A percentile compares a stretch with the other conserved stretches of the same genome.
Evolutionary conservation across 257 asterid species (phyloP).

Genomic region (Henckelia pumila): DNA sequence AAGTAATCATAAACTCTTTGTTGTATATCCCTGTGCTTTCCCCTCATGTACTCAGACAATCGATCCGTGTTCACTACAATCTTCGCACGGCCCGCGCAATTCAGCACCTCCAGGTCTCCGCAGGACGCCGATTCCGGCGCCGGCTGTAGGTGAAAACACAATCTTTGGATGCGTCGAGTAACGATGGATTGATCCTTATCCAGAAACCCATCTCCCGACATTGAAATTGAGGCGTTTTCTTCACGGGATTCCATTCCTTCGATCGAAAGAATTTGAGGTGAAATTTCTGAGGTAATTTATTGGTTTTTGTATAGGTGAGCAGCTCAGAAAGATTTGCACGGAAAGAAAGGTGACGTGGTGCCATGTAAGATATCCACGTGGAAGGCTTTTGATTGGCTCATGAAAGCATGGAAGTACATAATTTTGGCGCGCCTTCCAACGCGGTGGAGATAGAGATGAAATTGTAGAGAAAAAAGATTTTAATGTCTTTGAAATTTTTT

Average conservation of each 20-base stretch:
- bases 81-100: slow-evolving; percentile 56
- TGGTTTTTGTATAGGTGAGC: background rate
- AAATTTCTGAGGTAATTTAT: background rate
- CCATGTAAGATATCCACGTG: too few relatives aligned
- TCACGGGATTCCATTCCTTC: slow-evolving; percentile 9
- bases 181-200: slow-evolving; percentile 22
- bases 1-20: slow-evolving; percentile 70
- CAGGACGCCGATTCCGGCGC: slow-evolving; percentile 15
- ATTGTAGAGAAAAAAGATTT: too few relatives aligned
- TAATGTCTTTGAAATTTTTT: too few relatives aligned
- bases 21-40: slow-evolving; percentile 74
- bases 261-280: slow-evolving; percentile 13
- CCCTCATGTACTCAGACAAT: slow-evolving; percentile 71
- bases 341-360: background rate
- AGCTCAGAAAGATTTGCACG: slow-evolving; percentile 35
- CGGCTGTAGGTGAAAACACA: slow-evolving; percentile 54
- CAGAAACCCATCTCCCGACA: slow-evolving; percentile 4
- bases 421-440: too few relatives aligned
- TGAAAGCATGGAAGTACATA: too few relatives aligned
- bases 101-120: slow-evolving; percentile 30
- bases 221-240: too few relatives aligned
- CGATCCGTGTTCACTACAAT: slow-evolving; percentile 44
- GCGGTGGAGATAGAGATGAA: too few relatives aligned
- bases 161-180: slow-evolving; percentile 52
- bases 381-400: too few relatives aligned